A percentile compares a stretch with the other conserved stretches of the same genome.
Conservation (phyloP, 768 basidiomycete genomes). For the Boletus coccyginus region DNA sequence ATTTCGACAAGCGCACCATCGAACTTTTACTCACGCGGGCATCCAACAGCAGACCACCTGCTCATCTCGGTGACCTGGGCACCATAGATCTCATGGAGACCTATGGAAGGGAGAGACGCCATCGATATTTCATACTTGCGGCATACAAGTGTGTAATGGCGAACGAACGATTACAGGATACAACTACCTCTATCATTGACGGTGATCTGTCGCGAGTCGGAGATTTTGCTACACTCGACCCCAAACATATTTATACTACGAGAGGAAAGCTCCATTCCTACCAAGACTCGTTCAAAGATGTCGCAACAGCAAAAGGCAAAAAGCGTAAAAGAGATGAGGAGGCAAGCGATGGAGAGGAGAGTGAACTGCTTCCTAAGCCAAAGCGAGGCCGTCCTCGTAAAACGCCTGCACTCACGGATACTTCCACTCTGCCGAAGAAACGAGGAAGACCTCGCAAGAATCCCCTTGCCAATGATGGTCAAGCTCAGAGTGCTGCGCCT, state of each 20-base stretch:
- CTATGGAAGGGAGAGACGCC: slow-evolving; percentile 79
- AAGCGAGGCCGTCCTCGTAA: slow-evolving; percentile 63
- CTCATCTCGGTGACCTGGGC: slow-evolving; percentile 69
- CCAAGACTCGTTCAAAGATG: slow-evolving; percentile 49
- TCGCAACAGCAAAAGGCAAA: slow-evolving; percentile 15
- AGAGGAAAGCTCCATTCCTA: slow-evolving; percentile 40
- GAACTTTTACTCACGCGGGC: slow-evolving; percentile 77
- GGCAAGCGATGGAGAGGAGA: slow-evolving; percentile 13
- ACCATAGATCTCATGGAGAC: slow-evolving; percentile 77
- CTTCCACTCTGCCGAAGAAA: slow-evolving; percentile 28
- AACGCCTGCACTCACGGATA: slow-evolving; percentile 11
- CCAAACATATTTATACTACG: slow-evolving; percentile 54
- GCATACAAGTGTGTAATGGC: slow-evolving; percentile 64
- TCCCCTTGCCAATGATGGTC: slow-evolving; percentile 1
- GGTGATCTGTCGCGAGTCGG: slow-evolving; percentile 51
- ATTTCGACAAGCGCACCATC: slow-evolving; percentile 78
- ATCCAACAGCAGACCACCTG: slow-evolving; percentile 59
- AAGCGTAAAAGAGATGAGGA: slow-evolving; percentile 35
- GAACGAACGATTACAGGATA: slow-evolving; percentile 61
- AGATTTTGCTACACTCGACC: slow-evolving; percentile 47
- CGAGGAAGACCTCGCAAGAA: slow-evolving; percentile 36
- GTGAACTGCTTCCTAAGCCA: slow-evolving; percentile 20
- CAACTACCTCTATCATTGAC: slow-evolving; percentile 40
- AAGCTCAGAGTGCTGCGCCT: neutral
- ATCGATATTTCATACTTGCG: slow-evolving; percentile 76